Base-by-base conservation (phyloP, 495 filamentous ascomycete species). In the Talaromyces nanjingensis region DNA sequence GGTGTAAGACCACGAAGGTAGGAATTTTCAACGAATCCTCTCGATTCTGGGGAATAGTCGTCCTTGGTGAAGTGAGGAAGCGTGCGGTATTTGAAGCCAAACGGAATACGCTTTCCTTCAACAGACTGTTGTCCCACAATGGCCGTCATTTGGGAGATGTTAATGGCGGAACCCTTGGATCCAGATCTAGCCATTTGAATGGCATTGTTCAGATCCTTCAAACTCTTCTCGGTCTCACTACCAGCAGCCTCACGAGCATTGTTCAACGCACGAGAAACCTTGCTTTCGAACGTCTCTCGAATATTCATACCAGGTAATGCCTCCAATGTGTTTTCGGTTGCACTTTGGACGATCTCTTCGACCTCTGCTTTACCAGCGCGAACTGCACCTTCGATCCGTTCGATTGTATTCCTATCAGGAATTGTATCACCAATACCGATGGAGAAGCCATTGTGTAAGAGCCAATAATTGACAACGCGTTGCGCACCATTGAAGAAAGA, bases 371-470 rank as follows among this genome's bases (percentile, higher is more conserved):
- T 99, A 66, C 93, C 85, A 12, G 79, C 76, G 14, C 86, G 80
- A 59, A 99, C 91, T 47, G 89, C 87, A 2, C 84, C 82, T 66
- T 94, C 85, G 57, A 99, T 92, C 69, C 87, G 84, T n/a, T 84
- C 77, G 63, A 96, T 93, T 16, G 93, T 97, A 1, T 73, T 73
- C 47, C 81, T 80, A 71, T 98, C 93, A 5, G 94, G 94, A 73
- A 99, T 93, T 1, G 96, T 98, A 73, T 99, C 94, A 75, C 94
- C 94, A 65, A 99, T 98, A 76, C 94, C 94, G 65, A 99, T 97
- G 76, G 91, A 96, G 77, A 96, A 94, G 53, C 94, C 94, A 71
- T 97, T 89, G 75, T 99, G 96, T n/a, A 98, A 80, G 11, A 99
- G 84, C 94, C 94, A 98, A 75, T 97, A 97, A 71, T 91, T 91